Evolutionary conservation across 352 stramenopile genomes (phyloP).

Genomic region (Thalassiosira ordinaria): DNA sequence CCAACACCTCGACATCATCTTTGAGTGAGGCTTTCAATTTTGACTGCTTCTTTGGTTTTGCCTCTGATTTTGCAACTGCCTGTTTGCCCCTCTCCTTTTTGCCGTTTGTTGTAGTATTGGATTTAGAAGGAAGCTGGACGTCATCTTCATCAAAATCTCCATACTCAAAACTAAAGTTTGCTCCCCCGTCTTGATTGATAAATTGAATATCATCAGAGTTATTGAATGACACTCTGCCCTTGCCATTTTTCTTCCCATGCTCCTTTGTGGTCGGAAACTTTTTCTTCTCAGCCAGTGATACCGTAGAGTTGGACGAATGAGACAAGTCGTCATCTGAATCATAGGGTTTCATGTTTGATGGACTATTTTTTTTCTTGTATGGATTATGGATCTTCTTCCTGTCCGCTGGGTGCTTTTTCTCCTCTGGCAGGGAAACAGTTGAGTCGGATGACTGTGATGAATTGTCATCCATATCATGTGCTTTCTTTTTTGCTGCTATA

Average conservation of each 20-base stretch:
- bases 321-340: neutral
- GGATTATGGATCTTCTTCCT: neutral
- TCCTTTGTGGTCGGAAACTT: neutral
- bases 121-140: constrained; percentile 1
- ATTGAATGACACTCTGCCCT: constrained; percentile 12
- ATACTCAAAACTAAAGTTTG: constrained; percentile 1
- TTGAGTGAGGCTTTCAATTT: constrained; percentile 2
- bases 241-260: neutral
- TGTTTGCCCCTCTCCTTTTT: neutral
- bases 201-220: neutral
- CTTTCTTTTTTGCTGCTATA: neutral
- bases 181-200: neutral
- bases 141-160: constrained; percentile 17
- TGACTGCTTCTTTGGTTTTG: neutral
- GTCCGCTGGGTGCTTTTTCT: neutral
- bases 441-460: neutral
- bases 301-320: constrained; percentile 4
- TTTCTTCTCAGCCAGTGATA: constrained; percentile 4
- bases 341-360: neutral
- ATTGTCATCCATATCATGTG: neutral
- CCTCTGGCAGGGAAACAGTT: constrained; percentile 6
- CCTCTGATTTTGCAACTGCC: neutral
- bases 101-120: neutral
- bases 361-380: constrained; percentile 4
- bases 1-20: constrained; percentile 19